Percentiles rank a stretch among this genome's conserved stretches.
Evolutionary conservation across 2,329 filamentous ascomycete genomes (phyloP).

Genomic region (Pezicula carpinea): DNA sequence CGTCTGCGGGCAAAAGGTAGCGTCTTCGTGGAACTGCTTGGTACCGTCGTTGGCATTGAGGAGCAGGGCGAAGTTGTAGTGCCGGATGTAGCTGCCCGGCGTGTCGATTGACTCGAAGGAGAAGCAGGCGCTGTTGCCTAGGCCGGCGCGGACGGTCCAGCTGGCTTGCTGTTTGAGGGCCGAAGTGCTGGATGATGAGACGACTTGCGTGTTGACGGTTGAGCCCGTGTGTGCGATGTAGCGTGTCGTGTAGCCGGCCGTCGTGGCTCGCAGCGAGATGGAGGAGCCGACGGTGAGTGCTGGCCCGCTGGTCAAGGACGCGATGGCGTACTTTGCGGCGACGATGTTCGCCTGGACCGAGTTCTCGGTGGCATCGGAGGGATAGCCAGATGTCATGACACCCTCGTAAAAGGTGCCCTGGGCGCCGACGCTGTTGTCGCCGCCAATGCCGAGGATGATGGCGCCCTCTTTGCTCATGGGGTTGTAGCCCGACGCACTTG

Average conservation of each 20-base stretch:
- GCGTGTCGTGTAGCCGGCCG: constrained; percentile 45
- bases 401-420: constrained; percentile 62
- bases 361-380: constrained; percentile 51
- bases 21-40: constrained; percentile 55
- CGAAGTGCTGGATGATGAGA: constrained; percentile 44
- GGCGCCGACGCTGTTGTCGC: constrained; percentile 54
- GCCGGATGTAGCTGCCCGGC: constrained; percentile 53
- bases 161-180: constrained; percentile 47
- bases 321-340: constrained; percentile 49
- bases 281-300: constrained; percentile 43
- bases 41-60: constrained; percentile 47
- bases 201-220: constrained; percentile 49
- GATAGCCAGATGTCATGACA: constrained; percentile 56
- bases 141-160: constrained; percentile 49
- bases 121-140: constrained; percentile 51
- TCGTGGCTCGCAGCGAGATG: constrained; percentile 51
- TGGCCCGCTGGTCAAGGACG: constrained; percentile 43
- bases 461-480: constrained; percentile 59
- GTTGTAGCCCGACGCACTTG: constrained; percentile 48
- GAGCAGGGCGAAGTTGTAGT: constrained; percentile 46
- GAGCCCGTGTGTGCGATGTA: constrained; percentile 50
- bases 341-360: constrained; percentile 54
- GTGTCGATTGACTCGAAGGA: constrained; percentile 58
- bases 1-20: constrained; percentile 55
- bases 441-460: constrained; percentile 61